Conservation (phyloP, 2,329 filamentous ascomycete species). For the Aspergillus fructus region DNA sequence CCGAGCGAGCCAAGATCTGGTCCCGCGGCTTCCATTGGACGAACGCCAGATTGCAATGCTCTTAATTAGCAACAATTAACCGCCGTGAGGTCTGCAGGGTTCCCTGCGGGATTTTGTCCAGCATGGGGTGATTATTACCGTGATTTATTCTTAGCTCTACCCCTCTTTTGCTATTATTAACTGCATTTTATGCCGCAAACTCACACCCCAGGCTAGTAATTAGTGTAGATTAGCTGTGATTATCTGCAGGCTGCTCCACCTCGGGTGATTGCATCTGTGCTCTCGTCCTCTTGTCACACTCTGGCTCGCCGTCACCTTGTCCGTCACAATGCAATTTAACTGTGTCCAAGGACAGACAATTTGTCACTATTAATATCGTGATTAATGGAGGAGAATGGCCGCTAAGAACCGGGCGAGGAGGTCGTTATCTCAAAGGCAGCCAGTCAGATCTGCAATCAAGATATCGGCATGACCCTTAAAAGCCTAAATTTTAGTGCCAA, state of each 20-base stretch:
- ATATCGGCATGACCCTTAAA: not conserved
- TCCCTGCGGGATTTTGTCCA: not conserved
- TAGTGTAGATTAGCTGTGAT: too few species aligned
- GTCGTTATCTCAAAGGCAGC: not conserved
- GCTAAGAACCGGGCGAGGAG: not conserved
- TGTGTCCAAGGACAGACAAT: not conserved
- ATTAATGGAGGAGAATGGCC: not conserved
- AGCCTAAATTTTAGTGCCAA: not conserved
- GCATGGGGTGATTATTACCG: not conserved
- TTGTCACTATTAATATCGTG: not conserved
- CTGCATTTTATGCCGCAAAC: not conserved
- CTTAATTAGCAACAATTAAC: conserved; percentile 4
- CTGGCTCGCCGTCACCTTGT: not conserved
- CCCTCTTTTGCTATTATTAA: not conserved
- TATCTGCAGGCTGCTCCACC: conserved; percentile 10
- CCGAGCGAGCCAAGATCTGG: conserved; percentile 25
- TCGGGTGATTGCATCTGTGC: conserved; percentile 17
- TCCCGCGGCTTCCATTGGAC: conserved; percentile 18
- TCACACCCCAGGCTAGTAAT: not conserved
- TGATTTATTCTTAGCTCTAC: not conserved
- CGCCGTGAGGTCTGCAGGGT: not conserved
- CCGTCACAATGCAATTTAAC: conserved; percentile 3
- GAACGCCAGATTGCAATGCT: conserved; percentile 5
- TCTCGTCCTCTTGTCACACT: conserved; percentile 18
- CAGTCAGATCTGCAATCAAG: not conserved